Percentiles rank a stretch among this genome's conserved stretches.
phyloP scores from a whole-genome alignment of 305 asterid species.

The Solanum hybrid region DNA sequence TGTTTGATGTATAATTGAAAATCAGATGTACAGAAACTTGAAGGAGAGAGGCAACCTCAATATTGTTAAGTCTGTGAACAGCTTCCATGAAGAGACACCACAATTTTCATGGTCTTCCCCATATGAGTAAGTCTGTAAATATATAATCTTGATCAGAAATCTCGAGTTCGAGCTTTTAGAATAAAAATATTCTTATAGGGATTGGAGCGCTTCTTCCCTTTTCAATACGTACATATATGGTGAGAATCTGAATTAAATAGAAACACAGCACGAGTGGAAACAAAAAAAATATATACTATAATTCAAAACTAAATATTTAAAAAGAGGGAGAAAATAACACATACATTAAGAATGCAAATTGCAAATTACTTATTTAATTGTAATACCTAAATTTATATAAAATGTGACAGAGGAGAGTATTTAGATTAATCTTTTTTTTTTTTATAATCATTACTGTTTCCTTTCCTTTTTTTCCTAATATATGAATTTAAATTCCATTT shows the following conservation, averaged over 20 bases:
- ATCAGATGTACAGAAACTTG: conserved; percentile 59
- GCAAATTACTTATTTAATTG: not conserved
- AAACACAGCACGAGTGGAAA: too few species aligned
- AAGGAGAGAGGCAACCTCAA: conserved; percentile 13
- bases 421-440: not conserved
- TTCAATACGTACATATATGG: not conserved
- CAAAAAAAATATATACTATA: not conserved
- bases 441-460: not conserved
- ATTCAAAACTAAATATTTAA: not conserved
- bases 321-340: not conserved
- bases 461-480: not conserved
- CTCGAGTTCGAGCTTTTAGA: not conserved
- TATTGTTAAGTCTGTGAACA: conserved; percentile 9
- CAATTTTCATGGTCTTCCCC: conserved; percentile 9
- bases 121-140: conserved; percentile 10
- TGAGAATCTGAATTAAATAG: too few species aligned
- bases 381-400: not conserved
- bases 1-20: not conserved
- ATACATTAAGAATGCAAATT: not conserved
- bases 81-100: conserved; percentile 7
- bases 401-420: not conserved
- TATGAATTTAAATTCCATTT: not conserved
- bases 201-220: not conserved
- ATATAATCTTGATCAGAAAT: not conserved
- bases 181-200: not conserved